A percentile compares a stretch with the other conserved stretches of the same genome.
Evolutionary conservation across 495 filamentous ascomycete species (phyloP).

Genomic region (Pyrenopolyporus hunteri): DNA sequence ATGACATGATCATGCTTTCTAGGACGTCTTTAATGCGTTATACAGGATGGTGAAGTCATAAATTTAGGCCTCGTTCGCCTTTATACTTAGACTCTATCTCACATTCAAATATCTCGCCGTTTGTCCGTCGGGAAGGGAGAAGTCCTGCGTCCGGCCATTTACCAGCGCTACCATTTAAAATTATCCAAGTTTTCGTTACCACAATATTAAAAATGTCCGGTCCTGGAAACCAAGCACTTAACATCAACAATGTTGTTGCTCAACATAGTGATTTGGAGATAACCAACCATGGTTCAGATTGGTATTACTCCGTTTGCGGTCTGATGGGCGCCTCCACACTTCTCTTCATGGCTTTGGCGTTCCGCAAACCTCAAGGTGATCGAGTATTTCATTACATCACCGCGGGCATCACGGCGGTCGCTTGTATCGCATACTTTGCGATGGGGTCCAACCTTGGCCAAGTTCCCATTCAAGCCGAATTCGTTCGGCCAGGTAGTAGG

Average conservation of each 20-base stretch:
- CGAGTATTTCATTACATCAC: constrained; percentile 76
- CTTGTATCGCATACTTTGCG: constrained; percentile 70
- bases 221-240: constrained; percentile 56
- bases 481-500: constrained; percentile 45
- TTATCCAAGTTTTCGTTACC: neutral
- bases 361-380: constrained; percentile 57
- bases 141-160: neutral
- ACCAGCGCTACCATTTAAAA: neutral
- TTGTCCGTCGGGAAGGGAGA: neutral
- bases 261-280: constrained; percentile 60
- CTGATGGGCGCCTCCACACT: constrained; percentile 53
- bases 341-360: constrained; percentile 51
- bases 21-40: neutral
- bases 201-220: constrained; percentile 1
- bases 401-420: constrained; percentile 63
- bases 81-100: neutral
- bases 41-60: constrained; percentile 30
- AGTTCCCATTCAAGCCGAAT: constrained; percentile 64
- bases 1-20: constrained; percentile 22
- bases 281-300: constrained; percentile 62
- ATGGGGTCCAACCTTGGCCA: constrained; percentile 73
- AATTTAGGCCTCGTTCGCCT: neutral
- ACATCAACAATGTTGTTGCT: constrained; percentile 51
- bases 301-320: constrained; percentile 61
- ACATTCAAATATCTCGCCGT: constrained; percentile 4